phyloP scores from a whole-genome alignment of 176 grass and related monocot genomes.

The Aegilops longissima region DNA sequence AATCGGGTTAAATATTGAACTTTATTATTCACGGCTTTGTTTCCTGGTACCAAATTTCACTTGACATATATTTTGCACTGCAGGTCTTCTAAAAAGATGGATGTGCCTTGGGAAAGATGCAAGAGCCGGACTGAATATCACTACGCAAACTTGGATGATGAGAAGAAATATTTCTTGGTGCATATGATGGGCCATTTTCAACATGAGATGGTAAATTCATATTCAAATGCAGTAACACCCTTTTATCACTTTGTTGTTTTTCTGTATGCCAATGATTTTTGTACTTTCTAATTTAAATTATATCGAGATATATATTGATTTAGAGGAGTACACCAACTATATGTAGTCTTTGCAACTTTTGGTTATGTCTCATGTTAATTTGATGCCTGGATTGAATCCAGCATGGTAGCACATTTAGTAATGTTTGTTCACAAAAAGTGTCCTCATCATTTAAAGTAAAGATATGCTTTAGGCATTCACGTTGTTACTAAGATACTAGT shows the following conservation, averaged over 20 bases:
- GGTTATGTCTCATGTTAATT: neutral
- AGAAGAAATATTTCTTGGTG: neutral
- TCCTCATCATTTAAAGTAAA: neutral
- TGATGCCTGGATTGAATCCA: neutral
- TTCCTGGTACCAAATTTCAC: neutral
- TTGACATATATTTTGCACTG: neutral
- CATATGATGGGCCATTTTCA: neutral
- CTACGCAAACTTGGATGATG: neutral
- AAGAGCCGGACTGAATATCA: neutral
- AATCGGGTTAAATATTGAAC: neutral
- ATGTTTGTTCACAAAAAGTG: neutral
- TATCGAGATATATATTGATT: neutral
- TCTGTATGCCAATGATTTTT: neutral
- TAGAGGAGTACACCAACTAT: neutral
- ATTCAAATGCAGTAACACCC: neutral
- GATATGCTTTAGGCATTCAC: neutral
- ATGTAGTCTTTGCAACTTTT: neutral
- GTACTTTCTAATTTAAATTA: neutral
- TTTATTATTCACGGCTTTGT: neutral
- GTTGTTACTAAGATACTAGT: neutral
- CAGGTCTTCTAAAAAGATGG: neutral
- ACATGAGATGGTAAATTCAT: conserved; percentile 10
- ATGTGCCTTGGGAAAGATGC: neutral
- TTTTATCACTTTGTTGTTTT: neutral
- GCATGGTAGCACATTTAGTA: neutral